Evolutionary conservation across 225 moss, liverwort and hornwort species (phyloP).

Genomic region (Anthoceros angustus): DNA sequence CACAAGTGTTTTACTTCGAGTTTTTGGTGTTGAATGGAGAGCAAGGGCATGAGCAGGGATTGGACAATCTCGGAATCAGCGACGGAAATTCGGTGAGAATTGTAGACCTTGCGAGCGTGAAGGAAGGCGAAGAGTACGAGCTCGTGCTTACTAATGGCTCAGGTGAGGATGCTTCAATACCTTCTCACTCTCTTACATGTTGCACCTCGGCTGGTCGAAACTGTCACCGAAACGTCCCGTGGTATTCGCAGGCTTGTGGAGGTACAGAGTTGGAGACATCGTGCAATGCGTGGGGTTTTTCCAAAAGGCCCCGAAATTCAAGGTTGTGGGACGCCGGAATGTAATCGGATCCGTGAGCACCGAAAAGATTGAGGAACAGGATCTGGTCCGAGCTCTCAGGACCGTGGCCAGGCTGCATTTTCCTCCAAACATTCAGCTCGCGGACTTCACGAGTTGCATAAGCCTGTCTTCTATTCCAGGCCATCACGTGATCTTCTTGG

Average conservation of each 20-base stretch:
- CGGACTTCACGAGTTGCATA: conserved; percentile 46
- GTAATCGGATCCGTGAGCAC: conserved; percentile 40
- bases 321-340: conserved; percentile 47
- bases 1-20: conserved; percentile 10
- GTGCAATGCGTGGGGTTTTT: conserved; percentile 52
- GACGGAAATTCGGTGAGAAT: conserved; percentile 27
- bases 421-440: conserved; percentile 33
- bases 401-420: conserved; percentile 18
- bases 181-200: no score
- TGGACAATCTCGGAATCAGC: no score
- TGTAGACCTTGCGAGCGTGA: conserved; percentile 8
- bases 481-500: conserved; percentile 59
- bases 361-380: conserved; percentile 61
- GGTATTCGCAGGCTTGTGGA: conserved; percentile 41
- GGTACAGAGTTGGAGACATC: conserved; percentile 65
- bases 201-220: no score
- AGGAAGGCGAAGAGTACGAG: conserved; percentile 10
- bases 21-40: conserved; percentile 9
- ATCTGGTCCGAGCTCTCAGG: conserved; percentile 40
- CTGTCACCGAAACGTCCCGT: no score
- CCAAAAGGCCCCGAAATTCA: conserved; percentile 36
- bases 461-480: conserved; percentile 37
- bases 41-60: conserved; percentile 9
- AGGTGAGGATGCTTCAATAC: conserved; percentile 8
- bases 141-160: conserved; percentile 2